A percentile compares a stretch with the other conserved stretches of the same genome.
These are phyloP conservation scores for Botrytis tulipae DNA, from an alignment of 2,329 filamentous ascomycete genomes.

Conservation along the genomic window DNA sequence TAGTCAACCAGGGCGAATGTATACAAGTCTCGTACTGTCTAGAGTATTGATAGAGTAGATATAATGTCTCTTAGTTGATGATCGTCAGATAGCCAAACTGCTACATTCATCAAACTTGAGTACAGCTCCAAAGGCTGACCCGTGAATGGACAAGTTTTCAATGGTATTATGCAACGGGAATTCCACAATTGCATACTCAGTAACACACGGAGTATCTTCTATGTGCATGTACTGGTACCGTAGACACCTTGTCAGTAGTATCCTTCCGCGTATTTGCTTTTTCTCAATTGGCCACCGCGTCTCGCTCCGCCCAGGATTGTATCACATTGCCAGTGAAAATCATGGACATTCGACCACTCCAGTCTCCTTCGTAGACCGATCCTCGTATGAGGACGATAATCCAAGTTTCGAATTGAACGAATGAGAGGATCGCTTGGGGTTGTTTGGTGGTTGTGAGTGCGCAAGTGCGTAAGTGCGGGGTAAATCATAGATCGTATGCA, in stretches of 20 bases:
- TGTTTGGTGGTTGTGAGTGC: neutral
- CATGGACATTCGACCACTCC: neutral
- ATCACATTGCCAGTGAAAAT: neutral
- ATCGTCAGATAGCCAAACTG: neutral
- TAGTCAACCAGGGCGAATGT: neutral
- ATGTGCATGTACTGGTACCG: neutral
- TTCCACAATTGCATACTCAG: neutral
- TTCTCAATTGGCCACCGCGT: neutral
- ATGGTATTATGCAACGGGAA: conserved; percentile 1
- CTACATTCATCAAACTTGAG: neutral
- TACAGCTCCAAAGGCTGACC: neutral
- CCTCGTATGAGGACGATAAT: neutral
- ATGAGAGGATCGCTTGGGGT: neutral
- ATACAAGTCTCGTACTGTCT: neutral
- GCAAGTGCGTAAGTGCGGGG: conserved; percentile 1
- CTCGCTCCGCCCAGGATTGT: neutral
- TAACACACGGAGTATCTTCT: neutral
- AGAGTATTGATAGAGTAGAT: neutral
- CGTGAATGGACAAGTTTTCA: neutral
- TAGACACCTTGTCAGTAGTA: neutral
- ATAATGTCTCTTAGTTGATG: no score
- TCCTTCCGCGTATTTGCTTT: neutral
- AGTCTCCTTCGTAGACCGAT: neutral
- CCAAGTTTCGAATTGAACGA: neutral
- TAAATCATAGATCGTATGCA: neutral